Evolutionary conservation across 192 early-diverging fungal genomes (phyloP), one percentile per base, ranked within the genome.

Genomic region (Entomortierella lignicola): DNA sequence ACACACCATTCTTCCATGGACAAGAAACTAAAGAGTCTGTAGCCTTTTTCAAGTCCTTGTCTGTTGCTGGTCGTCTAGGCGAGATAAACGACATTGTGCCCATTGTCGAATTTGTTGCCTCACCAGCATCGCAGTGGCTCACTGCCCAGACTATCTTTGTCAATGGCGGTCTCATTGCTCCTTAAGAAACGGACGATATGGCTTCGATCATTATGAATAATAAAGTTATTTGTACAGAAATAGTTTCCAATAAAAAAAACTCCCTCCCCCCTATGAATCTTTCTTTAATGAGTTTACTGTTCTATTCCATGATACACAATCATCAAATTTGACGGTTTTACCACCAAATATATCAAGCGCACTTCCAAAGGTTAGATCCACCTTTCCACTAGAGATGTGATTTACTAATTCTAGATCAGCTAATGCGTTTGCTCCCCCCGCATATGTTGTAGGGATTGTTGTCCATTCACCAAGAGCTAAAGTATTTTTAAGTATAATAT

Each of bases 271-370:
- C n/a, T n/a, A n/a, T n/a, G n/a, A n/a, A n/a, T n/a, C n/a, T n/a
- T n/a, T n/a, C n/a, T n/a, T n/a, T n/a, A n/a, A n/a, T n/a, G n/a
- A n/a, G n/a, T n/a, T n/a, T n/a, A n/a, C n/a, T n/a, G n/a, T n/a
- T n/a, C n/a, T 41, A 41, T 94, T 94, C 93, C 93, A 94, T 29
- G 57, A 81, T 12, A 94, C 84, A 71, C 93, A 94, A 37, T 97
- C 94, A 3, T 79, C 77, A 82, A 98, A 97, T 50, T 83, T 88
- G 13, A 99, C 90, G 34, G 88, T 86, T 25, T 68, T 80, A 11
- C 98, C 98, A 54, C 98, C 98, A 90, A 99, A 99, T 21, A 99
- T 94, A 83, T 99, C 98, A 79, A 99, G 69, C 4, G 98, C 97
- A 81, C 95, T 94, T 63, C 97, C 97, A 72, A 93, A 94, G 1